Evolutionary conservation across 176 grass and related monocot genomes (phyloP), one percentile per base, ranked within the genome.

Genomic region (Tillandsia fasciculata): DNA sequence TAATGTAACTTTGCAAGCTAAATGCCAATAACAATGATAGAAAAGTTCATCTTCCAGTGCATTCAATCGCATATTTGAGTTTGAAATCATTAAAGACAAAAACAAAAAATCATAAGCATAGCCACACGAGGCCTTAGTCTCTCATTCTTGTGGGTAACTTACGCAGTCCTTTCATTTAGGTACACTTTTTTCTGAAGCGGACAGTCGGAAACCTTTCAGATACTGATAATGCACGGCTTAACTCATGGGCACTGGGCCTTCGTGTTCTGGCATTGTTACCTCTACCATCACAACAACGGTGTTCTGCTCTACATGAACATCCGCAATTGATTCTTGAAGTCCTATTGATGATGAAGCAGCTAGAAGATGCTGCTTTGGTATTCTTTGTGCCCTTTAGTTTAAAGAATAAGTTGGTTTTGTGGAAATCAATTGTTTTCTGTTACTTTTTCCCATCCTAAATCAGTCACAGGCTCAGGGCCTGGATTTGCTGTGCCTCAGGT

Each of bases 301-400:
- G 93, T 70, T 97, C 93, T 74, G 83, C 86, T 81, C 78, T 97
- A 74, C 93, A 97, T 48, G 93, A 92, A 78, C 83, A 97, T 78
- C 93, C 93, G 78, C 93, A 87, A 18, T 85, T 97, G 81, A 97
- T 97, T 66, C 74, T 97, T 64, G 93, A 97, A 89, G 86, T 97
- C 81, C 52, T 92, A 28, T 83, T 97, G 77, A 97, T 97, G 93
- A 97, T 97, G 93, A 97, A 97, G 50, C 93, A 97, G 81, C 74
- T 96, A 27, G 84, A 97, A 63, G 92, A 88, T 83, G 93, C 93
- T 74, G 82, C 86, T 85, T 85, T 85, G 88, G 92, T 96, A 91
- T 58, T 67, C 71, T 75, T 51, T 77, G 15, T 50, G 64, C 8
- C 8, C 74, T 65, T 28, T 79, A 17, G 29, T 26, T 69, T 42